These are phyloP conservation scores for Hansfordia pulvinata DNA, from an alignment of 2,329 filamentous ascomycete species.

Conservation along the genomic window DNA sequence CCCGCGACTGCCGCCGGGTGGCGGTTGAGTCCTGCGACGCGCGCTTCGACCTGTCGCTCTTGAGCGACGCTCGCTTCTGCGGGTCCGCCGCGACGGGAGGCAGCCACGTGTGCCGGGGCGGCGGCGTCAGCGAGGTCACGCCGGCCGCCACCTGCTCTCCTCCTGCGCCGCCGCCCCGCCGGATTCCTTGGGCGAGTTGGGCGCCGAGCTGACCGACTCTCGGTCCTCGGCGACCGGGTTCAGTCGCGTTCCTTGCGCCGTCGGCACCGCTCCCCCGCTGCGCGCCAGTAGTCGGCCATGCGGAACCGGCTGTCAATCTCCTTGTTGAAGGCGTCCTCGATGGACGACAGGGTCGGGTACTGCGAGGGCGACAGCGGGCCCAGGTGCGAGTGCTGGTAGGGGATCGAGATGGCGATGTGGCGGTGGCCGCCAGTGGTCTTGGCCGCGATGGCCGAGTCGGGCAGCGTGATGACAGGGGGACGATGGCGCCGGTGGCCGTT, in stretches of 20 bases:
- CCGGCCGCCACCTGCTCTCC: no score
- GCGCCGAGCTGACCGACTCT: conserved; percentile 15
- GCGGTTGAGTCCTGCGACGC: no score
- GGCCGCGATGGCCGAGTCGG: conserved; percentile 41
- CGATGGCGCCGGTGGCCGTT: conserved; percentile 20
- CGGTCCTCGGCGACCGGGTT: conserved; percentile 21
- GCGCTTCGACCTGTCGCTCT: no score
- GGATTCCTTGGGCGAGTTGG: conserved; percentile 4
- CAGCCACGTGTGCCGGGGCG: no score
- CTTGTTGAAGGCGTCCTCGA: conserved; percentile 6
- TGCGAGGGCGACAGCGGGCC: conserved; percentile 13
- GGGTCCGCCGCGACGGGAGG: no score
- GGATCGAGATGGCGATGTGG: conserved; percentile 49
- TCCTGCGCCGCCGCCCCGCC: no score
- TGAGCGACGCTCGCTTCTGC: no score
- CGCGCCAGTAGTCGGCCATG: no score
- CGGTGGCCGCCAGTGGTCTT: conserved; percentile 37
- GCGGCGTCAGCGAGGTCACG: no score
- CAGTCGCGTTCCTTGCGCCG: conserved; percentile 14
- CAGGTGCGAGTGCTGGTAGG: conserved; percentile 32
- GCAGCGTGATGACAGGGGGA: conserved; percentile 24
- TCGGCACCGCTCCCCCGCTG: conserved; percentile 6
- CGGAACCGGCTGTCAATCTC: conserved; percentile 7
- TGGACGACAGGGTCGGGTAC: conserved; percentile 8
- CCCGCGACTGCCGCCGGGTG: no score